Percentiles rank a stretch among this genome's conserved stretches.
phyloP scores from a whole-genome alignment of 176 grass and related monocot species.

The Puccinellia tenuiflora region DNA sequence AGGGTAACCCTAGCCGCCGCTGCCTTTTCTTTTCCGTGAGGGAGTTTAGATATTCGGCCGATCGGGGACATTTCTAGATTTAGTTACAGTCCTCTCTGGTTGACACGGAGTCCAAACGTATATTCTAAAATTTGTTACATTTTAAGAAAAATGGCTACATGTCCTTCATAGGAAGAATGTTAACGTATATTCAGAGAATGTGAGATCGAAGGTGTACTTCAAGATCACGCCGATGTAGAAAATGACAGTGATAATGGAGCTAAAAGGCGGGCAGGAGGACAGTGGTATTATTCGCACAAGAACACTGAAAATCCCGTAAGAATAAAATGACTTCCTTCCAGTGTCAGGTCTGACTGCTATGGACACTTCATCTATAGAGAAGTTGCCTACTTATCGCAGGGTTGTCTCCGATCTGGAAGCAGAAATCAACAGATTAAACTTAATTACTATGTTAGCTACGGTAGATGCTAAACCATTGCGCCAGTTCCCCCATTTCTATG shows the following conservation, averaged over 20 bases:
- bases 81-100: no score
- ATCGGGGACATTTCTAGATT: no score
- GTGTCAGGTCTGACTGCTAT: not conserved
- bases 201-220: not conserved
- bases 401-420: not conserved
- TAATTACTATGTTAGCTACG: conserved; percentile 33
- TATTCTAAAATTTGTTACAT: no score
- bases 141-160: no score
- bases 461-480: not conserved
- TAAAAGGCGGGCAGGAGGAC: not conserved
- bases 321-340: not conserved
- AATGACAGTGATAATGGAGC: not conserved
- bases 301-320: not conserved
- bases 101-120: no score
- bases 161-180: no score
- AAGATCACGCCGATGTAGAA: not conserved
- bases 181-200: no score
- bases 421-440: not conserved
- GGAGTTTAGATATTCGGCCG: no score
- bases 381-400: not conserved
- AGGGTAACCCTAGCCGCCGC: no score
- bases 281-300: not conserved
- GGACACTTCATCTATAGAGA: not conserved
- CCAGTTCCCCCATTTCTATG: not conserved
- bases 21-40: no score